These are phyloP conservation scores for Candida smagusa DNA, from an alignment of 1,139 yeast species.

Conservation along the genomic window DNA sequence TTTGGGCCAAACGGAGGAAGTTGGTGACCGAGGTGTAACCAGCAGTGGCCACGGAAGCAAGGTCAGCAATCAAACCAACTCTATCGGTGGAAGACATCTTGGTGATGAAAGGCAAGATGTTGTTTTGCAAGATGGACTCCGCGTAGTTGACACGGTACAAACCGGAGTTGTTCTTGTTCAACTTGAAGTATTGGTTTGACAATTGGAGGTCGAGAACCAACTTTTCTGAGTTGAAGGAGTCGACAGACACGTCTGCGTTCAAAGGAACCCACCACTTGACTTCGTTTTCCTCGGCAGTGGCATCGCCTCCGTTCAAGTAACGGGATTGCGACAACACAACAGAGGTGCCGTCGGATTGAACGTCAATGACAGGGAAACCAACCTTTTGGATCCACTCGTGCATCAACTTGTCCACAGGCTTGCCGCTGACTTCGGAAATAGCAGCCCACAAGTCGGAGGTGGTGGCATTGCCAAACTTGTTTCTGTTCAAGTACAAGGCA, in stretches of 20 bases:
- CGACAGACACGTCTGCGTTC: slow-evolving; percentile 34
- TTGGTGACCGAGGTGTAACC: slow-evolving; percentile 48
- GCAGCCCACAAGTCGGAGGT: slow-evolving; percentile 82
- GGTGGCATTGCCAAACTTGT: slow-evolving; percentile 73
- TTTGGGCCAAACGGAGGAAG: slow-evolving; percentile 41
- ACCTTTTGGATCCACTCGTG: slow-evolving; percentile 78
- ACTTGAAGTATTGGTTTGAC: slow-evolving; percentile 42
- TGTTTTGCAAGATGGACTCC: slow-evolving; percentile 38
- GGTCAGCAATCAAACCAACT: slow-evolving; percentile 66
- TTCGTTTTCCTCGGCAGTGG: slow-evolving; percentile 47
- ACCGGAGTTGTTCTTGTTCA: slow-evolving; percentile 63
- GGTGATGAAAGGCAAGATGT: slow-evolving; percentile 42
- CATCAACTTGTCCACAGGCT: slow-evolving; percentile 72
- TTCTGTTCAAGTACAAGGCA: slow-evolving; percentile 62
- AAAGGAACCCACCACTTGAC: slow-evolving; percentile 79
- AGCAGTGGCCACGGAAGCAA: slow-evolving; percentile 57
- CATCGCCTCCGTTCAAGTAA: slow-evolving; percentile 78
- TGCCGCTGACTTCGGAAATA: slow-evolving; percentile 67
- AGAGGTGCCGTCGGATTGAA: slow-evolving; percentile 41
- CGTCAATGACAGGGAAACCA: slow-evolving; percentile 80
- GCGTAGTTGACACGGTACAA: slow-evolving; percentile 68
- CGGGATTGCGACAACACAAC: slow-evolving; percentile 67
- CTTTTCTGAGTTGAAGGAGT: slow-evolving; percentile 21
- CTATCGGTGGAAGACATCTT: slow-evolving; percentile 56
- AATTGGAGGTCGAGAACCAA: slow-evolving; percentile 23